Percentiles rank a stretch among this genome's conserved stretches.
phyloP scores from a whole-genome alignment of 1,139 yeast genomes.

The Geotrichum cucujoidarum region DNA sequence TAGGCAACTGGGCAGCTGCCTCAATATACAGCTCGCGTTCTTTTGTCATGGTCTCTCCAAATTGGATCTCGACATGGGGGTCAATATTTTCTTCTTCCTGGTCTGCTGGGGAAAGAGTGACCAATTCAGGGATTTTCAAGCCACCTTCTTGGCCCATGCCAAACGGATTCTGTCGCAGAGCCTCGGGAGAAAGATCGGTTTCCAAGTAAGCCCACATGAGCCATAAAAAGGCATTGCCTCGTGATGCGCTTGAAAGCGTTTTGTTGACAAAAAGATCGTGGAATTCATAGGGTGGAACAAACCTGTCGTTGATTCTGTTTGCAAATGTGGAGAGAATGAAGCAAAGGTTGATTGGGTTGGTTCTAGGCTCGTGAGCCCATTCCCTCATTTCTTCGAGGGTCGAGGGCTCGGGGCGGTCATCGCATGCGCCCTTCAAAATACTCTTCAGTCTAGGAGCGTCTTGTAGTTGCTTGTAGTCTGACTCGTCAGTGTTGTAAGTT shows the following conservation, averaged over 20 bases:
- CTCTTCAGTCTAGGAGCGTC: conserved; percentile 93
- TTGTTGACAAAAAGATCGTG: conserved; percentile 63
- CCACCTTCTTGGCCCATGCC: conserved; percentile 39
- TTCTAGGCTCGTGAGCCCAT: conserved; percentile 45
- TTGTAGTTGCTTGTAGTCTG: conserved; percentile 69
- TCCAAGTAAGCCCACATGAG: conserved; percentile 48
- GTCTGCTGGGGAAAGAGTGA: conserved; percentile 41
- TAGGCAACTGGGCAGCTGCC: conserved; percentile 28
- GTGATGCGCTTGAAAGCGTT: conserved; percentile 49
- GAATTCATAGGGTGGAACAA: conserved; percentile 40
- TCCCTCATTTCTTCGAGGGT: conserved; percentile 50
- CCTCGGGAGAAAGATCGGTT: conserved; percentile 54
- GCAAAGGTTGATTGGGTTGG: conserved; percentile 65
- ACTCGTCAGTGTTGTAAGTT: conserved; percentile 48
- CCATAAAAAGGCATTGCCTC: conserved; percentile 80
- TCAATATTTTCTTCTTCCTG: conserved; percentile 55
- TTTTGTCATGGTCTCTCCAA: conserved; percentile 63
- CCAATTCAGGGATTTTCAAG: conserved; percentile 17
- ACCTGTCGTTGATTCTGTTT: conserved; percentile 43
- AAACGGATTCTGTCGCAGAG: conserved; percentile 60
- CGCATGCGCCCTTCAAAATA: conserved; percentile 77
- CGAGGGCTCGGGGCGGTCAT: conserved; percentile 50
- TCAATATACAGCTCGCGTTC: conserved; percentile 56
- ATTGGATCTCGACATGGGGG: conserved; percentile 62
- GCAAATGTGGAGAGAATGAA: conserved; percentile 69